Conservation (phyloP, 2,329 filamentous ascomycete species). For the Fusarium chlamydosporum region DNA sequence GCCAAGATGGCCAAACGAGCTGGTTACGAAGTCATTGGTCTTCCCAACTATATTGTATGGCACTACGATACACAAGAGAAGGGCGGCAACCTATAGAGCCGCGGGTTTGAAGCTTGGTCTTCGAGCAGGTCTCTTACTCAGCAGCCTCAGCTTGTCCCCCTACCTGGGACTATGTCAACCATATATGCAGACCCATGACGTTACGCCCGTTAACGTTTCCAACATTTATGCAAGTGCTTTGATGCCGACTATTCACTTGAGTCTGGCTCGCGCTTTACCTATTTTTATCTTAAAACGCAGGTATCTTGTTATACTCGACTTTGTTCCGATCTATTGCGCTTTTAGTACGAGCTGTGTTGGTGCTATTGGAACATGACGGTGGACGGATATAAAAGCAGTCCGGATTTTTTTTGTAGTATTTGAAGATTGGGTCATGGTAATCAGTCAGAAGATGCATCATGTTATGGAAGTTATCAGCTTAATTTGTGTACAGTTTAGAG, state of each 20-base stretch:
- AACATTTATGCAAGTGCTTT: slow-evolving; percentile 21
- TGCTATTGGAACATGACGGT: slow-evolving; percentile 40
- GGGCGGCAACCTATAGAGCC: slow-evolving; percentile 76
- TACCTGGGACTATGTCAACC: slow-evolving; percentile 18
- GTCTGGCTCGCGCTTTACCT: slow-evolving; percentile 17
- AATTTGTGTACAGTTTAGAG: slow-evolving; percentile 29
- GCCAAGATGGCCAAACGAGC: slow-evolving; percentile 98
- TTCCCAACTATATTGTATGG: slow-evolving; percentile 99
- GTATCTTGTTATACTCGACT: slow-evolving; percentile 15
- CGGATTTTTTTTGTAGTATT: slow-evolving; percentile 51
- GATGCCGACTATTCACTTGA: slow-evolving; percentile 10
- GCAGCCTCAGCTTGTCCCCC: background rate
- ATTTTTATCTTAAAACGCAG: slow-evolving; percentile 11
- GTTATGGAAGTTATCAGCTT: slow-evolving; percentile 1
- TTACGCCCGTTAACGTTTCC: slow-evolving; percentile 44
- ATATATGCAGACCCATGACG: slow-evolving; percentile 36
- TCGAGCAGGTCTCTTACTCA: slow-evolving; percentile 16
- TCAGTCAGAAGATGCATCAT: slow-evolving; percentile 23
- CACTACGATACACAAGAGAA: slow-evolving; percentile 98
- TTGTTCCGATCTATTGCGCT: slow-evolving; percentile 22
- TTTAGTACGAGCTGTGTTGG: slow-evolving; percentile 39
- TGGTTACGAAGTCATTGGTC: slow-evolving; percentile 89
- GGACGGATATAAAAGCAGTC: slow-evolving; percentile 36
- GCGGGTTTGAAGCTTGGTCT: slow-evolving; percentile 9
- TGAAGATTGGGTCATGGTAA: slow-evolving; percentile 51